These are phyloP conservation scores for Penicillium brevicompactum DNA, from an alignment of 2,329 filamentous ascomycete genomes.

Conservation along the genomic window DNA sequence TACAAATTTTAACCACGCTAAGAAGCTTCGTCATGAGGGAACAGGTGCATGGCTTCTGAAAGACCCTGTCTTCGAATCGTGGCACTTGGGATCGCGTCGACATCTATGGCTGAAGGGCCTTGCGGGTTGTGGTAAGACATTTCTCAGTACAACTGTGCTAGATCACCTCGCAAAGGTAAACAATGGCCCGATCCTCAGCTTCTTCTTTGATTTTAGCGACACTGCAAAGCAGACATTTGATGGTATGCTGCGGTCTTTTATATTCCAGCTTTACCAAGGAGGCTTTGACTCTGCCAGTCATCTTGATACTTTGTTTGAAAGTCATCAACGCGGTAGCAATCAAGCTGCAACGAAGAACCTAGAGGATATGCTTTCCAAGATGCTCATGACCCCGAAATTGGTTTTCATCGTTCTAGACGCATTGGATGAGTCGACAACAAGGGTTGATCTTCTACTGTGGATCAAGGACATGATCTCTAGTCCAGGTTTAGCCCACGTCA, in stretches of 20 bases:
- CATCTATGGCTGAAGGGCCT: conserved; percentile 8
- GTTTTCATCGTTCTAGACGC: conserved; percentile 10
- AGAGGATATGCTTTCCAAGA: conserved; percentile 9
- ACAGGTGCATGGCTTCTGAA: conserved; percentile 9
- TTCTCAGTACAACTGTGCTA: conserved; percentile 10
- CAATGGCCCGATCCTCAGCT: conserved; percentile 4
- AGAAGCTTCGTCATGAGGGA: conserved; percentile 5
- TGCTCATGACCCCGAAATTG: conserved; percentile 2
- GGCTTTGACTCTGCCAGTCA: background rate
- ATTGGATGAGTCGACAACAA: conserved; percentile 22
- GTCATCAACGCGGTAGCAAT: background rate
- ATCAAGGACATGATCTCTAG: conserved; percentile 5
- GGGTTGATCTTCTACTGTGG: conserved; percentile 5
- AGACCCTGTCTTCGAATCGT: conserved; percentile 3
- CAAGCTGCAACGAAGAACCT: conserved; percentile 12
- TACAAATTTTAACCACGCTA: conserved; percentile 2
- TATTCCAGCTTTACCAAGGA: conserved; percentile 6
- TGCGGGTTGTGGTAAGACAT: conserved; percentile 11
- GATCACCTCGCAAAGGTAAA: conserved; percentile 3
- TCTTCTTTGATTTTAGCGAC: conserved; percentile 15
- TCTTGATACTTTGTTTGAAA: conserved; percentile 2
- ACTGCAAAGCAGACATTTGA: conserved; percentile 4
- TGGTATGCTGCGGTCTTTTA: conserved; percentile 5
- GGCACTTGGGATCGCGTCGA: conserved; percentile 2
- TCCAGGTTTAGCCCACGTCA: conserved; percentile 3